Percentiles rank a stretch among this genome's conserved stretches.
Conservation (phyloP, 2,329 filamentous ascomycete genomes). For the Hypoxylon sp. region DNA sequence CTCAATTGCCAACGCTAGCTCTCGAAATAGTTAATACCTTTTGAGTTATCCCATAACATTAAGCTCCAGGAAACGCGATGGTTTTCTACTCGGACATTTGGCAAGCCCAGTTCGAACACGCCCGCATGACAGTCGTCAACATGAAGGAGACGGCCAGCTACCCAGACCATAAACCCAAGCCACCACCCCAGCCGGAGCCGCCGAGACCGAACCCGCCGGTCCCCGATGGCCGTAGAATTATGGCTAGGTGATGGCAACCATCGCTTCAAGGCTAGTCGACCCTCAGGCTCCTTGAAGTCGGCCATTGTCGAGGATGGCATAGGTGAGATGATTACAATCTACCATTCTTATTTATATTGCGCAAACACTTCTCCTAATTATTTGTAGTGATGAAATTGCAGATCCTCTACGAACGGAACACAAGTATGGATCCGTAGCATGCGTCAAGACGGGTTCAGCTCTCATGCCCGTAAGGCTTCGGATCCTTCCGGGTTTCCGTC, state of each 20-base stretch:
- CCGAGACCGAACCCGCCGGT: constrained; percentile 47
- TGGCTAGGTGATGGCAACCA: constrained; percentile 21
- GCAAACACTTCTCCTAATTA: constrained; percentile 22
- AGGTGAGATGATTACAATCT: constrained; percentile 24
- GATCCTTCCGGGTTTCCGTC: background rate
- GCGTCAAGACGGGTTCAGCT: background rate
- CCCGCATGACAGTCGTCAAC: constrained; percentile 9
- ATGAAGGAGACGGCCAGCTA: constrained; percentile 18
- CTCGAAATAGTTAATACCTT: constrained; percentile 10
- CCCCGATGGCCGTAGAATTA: constrained; percentile 39
- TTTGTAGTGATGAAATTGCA: constrained; percentile 11
- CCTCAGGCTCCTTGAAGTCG: constrained; percentile 11
- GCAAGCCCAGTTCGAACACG: constrained; percentile 9
- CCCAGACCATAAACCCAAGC: constrained; percentile 44
- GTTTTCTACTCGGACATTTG: constrained; percentile 15
- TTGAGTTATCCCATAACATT: constrained; percentile 13
- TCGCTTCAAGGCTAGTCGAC: constrained; percentile 14
- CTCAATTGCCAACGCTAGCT: constrained; percentile 11
- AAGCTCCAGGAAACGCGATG: constrained; percentile 18
- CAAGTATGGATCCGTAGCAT: constrained; percentile 3
- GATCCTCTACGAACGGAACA: constrained; percentile 4
- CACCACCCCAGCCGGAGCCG: constrained; percentile 50
- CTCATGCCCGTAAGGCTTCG: background rate
- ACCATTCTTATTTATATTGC: constrained; percentile 5
- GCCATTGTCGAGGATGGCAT: background rate